Base-by-base conservation (phyloP, 257 asterid genomes). In the Capsicum chinense region DNA sequence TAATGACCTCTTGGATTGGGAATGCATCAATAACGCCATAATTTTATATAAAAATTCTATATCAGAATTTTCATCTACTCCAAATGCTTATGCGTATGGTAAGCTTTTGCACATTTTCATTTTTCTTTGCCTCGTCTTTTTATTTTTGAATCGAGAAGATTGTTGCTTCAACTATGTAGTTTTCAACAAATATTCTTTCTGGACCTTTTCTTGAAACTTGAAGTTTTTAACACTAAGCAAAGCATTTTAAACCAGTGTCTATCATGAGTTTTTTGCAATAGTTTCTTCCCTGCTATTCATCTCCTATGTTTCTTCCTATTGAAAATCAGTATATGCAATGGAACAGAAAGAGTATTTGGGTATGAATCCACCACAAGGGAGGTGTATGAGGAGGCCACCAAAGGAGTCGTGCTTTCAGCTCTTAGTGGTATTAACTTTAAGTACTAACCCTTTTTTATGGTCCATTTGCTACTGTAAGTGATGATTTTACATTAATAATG, bases 1-100 rank as follows among this genome's bases (percentile, higher is more conserved):
- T 35, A 87, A 93, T 15, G 98, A 94, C 81, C 84, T 82, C n/a
- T 86, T 91, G 0, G 95, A 91, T 60, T 94, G 98, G 98, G 99
- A 96, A 74, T 94, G 98, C 91, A 93, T 93, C 90, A 90, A 92
- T 87, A 88, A 87, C 88, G 91, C 92, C 74, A 96, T 98, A 52
- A 60, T 94, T 88, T 42, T 96, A 15, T 92, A 83, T 89, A 96
- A 96, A 83, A 92, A 90, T 80, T 78, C 86, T 73, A 88, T 85
- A 59, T 88, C 91, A 0, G 97, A 95, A 70, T 94, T 97, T 57
- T 87, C 97, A 0, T 56, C 81, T 85, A 88, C 86, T 74, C 98
- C 98, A 8, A 79, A 92, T 37, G 97, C 97, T 82, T 92, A 93
- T 87, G 73, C 89, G 66, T 96, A 92, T 81, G 98, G 99, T 94